Conservation (phyloP, 345 rosid genomes). For the Tarenaya hassleriana region DNA sequence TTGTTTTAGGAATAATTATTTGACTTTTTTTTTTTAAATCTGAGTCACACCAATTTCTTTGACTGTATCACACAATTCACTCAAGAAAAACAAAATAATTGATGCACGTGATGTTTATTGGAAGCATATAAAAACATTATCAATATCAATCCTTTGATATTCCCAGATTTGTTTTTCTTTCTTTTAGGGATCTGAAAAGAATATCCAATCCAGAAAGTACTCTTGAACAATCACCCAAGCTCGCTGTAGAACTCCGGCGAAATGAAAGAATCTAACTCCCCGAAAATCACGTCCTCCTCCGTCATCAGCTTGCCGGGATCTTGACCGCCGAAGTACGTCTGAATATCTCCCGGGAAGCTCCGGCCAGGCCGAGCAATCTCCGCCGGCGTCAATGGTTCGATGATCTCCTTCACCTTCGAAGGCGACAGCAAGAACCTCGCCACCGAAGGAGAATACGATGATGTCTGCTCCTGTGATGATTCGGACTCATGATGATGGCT, state of each 20-base stretch:
- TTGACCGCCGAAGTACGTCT: constrained; percentile 61
- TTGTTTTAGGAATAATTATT: too few relatives aligned
- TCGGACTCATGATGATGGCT: constrained; percentile 1
- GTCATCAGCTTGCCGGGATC: constrained; percentile 40
- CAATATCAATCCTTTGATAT: too few relatives aligned
- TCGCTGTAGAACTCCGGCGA: constrained; percentile 49
- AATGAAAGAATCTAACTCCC: constrained; percentile 44
- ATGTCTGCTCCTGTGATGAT: constrained; percentile 21
- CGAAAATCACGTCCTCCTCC: constrained; percentile 49
- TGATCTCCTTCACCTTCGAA: constrained; percentile 59
- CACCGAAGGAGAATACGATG: background rate
- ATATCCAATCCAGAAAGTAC: background rate
- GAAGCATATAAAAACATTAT: too few relatives aligned
- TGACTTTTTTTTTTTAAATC: too few relatives aligned
- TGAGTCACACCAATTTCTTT: too few relatives aligned
- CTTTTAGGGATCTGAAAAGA: too few relatives aligned
- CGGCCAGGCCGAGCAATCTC: constrained; percentile 35
- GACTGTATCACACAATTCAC: too few relatives aligned
- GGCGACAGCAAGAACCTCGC: constrained; percentile 37
- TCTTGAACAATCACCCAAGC: constrained; percentile 24
- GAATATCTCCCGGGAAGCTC: constrained; percentile 72
- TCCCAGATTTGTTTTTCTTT: too few relatives aligned
- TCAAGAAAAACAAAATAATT: too few relatives aligned
- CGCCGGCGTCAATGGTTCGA: constrained; percentile 36
- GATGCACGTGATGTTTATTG: too few relatives aligned